phyloP scores from a whole-genome alignment of 75 land plant genomes.

The Isoetes taiwanensis region DNA sequence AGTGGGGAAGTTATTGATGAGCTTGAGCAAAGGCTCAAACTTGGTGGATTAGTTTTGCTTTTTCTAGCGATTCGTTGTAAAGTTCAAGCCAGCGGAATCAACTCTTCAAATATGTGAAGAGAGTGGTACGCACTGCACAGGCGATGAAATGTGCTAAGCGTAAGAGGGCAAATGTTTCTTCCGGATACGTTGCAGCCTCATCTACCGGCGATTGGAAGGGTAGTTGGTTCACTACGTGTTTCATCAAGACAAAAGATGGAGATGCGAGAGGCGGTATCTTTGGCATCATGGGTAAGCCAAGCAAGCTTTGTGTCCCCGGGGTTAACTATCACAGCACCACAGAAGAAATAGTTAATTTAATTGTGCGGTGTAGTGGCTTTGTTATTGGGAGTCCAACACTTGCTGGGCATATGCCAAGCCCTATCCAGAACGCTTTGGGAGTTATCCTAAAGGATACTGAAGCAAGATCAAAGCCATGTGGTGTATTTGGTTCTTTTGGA shows the following conservation, averaged over 20 bases:
- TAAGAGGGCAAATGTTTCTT: background rate
- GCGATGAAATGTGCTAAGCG: background rate
- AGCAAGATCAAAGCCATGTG: conserved; percentile 39
- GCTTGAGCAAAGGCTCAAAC: background rate
- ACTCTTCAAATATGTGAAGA: conserved; percentile 9
- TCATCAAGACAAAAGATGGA: no score
- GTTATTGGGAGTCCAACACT: conserved; percentile 4
- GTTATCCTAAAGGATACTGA: conserved; percentile 25
- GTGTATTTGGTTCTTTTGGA: conserved; percentile 42
- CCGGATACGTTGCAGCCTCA: background rate
- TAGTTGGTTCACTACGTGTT: no score
- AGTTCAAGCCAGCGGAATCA: background rate
- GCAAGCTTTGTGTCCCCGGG: no score
- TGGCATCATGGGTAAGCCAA: no score
- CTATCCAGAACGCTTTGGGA: conserved; percentile 32
- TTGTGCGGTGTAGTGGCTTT: background rate
- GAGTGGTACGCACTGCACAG: conserved; percentile 1
- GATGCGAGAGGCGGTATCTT: no score
- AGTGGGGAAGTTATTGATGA: conserved; percentile 8
- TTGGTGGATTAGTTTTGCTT: background rate
- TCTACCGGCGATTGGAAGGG: no score
- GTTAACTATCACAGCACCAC: no score
- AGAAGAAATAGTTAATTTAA: background rate
- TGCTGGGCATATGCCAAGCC: conserved; percentile 6
- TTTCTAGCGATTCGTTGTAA: background rate